Conservation (phyloP, 305 asterid species). For the Fraxinus xanthoxyloides region DNA sequence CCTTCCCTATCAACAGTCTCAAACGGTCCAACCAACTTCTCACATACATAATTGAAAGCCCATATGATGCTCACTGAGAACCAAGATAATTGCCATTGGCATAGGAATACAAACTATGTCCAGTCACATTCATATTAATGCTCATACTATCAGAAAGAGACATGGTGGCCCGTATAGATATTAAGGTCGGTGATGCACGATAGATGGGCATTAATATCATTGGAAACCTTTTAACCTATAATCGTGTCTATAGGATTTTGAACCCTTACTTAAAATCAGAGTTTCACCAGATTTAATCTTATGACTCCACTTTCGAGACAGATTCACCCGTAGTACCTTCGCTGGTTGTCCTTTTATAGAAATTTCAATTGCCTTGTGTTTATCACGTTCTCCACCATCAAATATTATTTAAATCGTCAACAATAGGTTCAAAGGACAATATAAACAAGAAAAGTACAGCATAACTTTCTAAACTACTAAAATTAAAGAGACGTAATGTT, state of each 20-base stretch:
- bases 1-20: neutral
- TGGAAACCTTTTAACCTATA: neutral
- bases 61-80: neutral
- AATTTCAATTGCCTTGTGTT: neutral
- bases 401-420: neutral
- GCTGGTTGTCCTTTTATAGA: neutral
- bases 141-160: neutral
- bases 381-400: neutral
- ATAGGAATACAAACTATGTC: neutral
- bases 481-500: neutral
- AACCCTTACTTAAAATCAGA: neutral
- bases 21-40: neutral
- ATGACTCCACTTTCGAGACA: neutral
- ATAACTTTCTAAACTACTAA: neutral
- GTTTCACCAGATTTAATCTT: neutral
- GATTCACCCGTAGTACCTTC: neutral
- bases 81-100: neutral
- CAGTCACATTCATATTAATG: neutral
- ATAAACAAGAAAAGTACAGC: neutral
- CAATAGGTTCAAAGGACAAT: neutral
- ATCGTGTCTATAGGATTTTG: neutral
- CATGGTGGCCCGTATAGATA: neutral
- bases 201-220: neutral
- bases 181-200: neutral
- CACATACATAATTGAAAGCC: neutral